Evolutionary conservation across 495 filamentous ascomycete genomes (phyloP).

Genomic region (Penicillium simplicissimum): DNA sequence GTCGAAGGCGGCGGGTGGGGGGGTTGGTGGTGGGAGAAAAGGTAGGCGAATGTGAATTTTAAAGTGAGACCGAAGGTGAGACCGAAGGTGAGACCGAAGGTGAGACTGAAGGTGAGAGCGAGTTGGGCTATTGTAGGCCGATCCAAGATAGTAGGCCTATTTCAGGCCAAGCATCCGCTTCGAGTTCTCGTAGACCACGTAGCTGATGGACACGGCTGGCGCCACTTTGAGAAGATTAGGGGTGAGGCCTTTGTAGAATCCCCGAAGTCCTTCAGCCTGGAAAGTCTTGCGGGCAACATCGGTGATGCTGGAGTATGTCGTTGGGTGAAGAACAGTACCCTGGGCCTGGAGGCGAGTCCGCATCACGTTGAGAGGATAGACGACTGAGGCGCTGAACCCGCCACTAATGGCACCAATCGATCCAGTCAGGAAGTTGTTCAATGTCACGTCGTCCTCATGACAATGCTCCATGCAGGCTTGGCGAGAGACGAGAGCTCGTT

Average conservation of each 20-base stretch:
- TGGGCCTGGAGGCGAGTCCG: conserved; percentile 93
- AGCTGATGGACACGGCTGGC: conserved; percentile 94
- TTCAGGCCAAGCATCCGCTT: conserved; percentile 75
- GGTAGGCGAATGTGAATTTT: background rate
- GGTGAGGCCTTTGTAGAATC: conserved; percentile 92
- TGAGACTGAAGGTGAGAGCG: background rate
- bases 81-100: background rate
- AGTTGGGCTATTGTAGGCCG: background rate
- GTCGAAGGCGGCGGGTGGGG: background rate
- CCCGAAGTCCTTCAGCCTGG: conserved; percentile 77
- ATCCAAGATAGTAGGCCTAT: conserved; percentile 35
- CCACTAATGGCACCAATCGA: conserved; percentile 86
- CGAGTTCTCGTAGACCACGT: conserved; percentile 95
- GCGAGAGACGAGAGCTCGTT: conserved; percentile 65
- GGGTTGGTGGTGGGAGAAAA: too few relatives aligned
- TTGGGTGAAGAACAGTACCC: conserved; percentile 86
- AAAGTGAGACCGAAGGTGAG: background rate
- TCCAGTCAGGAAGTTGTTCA: conserved; percentile 76
- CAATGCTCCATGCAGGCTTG: conserved; percentile 69
- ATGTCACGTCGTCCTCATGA: conserved; percentile 78
- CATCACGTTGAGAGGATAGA: conserved; percentile 94
- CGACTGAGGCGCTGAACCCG: conserved; percentile 87
- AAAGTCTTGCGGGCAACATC: conserved; percentile 85
- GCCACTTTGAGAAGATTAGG: conserved; percentile 97
- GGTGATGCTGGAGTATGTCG: conserved; percentile 83